Percentiles rank a stretch among this genome's conserved stretches.
phyloP scores from a whole-genome alignment of 139 green algal species.

The Coelastrella sp. region DNA sequence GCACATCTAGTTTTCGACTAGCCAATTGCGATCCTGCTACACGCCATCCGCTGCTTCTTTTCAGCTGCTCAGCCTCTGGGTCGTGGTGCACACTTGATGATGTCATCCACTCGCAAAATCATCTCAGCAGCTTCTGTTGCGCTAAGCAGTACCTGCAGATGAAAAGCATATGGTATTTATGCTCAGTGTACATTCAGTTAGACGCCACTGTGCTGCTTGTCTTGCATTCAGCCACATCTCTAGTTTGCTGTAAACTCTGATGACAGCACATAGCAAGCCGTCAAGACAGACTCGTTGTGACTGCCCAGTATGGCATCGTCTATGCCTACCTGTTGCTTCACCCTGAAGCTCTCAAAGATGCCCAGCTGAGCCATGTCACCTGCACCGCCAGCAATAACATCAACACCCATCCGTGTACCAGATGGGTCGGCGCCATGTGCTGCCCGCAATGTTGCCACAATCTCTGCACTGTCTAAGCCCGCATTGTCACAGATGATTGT shows the following conservation, averaged over 20 bases:
- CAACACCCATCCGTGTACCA: conserved; percentile 76
- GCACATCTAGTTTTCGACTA: too few relatives aligned
- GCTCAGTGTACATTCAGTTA: too few relatives aligned
- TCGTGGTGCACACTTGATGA: conserved; percentile 93
- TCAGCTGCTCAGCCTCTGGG: conserved; percentile 39
- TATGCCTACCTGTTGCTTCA: conserved; percentile 68
- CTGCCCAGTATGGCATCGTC: too few relatives aligned
- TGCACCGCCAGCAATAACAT: conserved; percentile 79
- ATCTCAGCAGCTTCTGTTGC: conserved; percentile 98
- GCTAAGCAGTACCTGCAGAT: conserved; percentile 85
- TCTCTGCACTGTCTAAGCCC: conserved; percentile 83
- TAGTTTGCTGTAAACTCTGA: too few relatives aligned
- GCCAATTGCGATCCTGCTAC: too few relatives aligned
- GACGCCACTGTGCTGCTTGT: too few relatives aligned
- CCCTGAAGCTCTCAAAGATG: conserved; percentile 89
- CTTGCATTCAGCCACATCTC: too few relatives aligned
- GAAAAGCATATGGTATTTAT: too few relatives aligned
- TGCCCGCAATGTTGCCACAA: conserved; percentile 89
- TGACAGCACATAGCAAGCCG: too few relatives aligned
- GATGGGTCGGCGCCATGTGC: conserved; percentile 69
- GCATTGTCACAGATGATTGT: conserved; percentile 98
- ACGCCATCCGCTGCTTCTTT: too few relatives aligned
- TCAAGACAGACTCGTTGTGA: too few relatives aligned
- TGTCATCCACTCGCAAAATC: conserved; percentile 98
- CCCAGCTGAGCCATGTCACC: conserved; percentile 73